A percentile compares a stretch with the other conserved stretches of the same genome.
Conservation (phyloP, 768 basidiomycete genomes). For the Psilocybe azurescens region DNA sequence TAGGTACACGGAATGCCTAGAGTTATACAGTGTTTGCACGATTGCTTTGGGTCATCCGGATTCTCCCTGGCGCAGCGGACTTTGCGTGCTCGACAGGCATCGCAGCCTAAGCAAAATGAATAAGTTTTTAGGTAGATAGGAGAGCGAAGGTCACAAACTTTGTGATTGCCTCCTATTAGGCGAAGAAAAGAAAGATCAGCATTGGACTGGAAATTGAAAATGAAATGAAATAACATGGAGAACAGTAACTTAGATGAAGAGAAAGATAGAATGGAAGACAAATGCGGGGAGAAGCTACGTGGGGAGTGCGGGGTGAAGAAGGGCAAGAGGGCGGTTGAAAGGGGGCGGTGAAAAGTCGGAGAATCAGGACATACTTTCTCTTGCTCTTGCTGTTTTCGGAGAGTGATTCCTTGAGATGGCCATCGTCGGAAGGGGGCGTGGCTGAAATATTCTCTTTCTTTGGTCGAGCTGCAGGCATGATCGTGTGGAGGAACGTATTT, state of each 20-base stretch:
- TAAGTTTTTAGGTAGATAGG: slow-evolving; percentile 12
- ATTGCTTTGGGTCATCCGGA: slow-evolving; percentile 74
- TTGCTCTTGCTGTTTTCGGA: slow-evolving; percentile 78
- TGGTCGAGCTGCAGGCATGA: slow-evolving; percentile 70
- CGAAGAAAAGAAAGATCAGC: slow-evolving; percentile 39
- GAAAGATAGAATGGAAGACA: slow-evolving; percentile 27
- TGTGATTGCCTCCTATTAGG: slow-evolving; percentile 79
- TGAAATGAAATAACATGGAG: slow-evolving; percentile 44
- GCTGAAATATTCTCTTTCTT: slow-evolving; percentile 70
- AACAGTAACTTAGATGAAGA: slow-evolving; percentile 10
- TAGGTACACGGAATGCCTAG: slow-evolving; percentile 88
- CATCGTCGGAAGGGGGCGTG: slow-evolving; percentile 71
- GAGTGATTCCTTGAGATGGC: slow-evolving; percentile 54
- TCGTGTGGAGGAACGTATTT: slow-evolving; percentile 36
- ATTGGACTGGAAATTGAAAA: slow-evolving; percentile 23
- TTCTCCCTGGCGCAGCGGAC: slow-evolving; percentile 85
- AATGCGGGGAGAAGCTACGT: slow-evolving; percentile 35
- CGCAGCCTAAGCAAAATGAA: slow-evolving; percentile 63
- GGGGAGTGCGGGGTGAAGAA: slow-evolving; percentile 49
- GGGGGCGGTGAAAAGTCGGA: slow-evolving; percentile 63
- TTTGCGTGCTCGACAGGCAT: slow-evolving; percentile 86
- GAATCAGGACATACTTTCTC: slow-evolving; percentile 72
- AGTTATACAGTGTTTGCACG: slow-evolving; percentile 87
- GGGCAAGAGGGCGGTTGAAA: slow-evolving; percentile 32
- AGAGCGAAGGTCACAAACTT: slow-evolving; percentile 51